Evolutionary conservation across 2,329 filamentous ascomycete genomes (phyloP), one percentile per base, ranked within the genome.

Genomic region (Proliferodiscus dingleyae): DNA sequence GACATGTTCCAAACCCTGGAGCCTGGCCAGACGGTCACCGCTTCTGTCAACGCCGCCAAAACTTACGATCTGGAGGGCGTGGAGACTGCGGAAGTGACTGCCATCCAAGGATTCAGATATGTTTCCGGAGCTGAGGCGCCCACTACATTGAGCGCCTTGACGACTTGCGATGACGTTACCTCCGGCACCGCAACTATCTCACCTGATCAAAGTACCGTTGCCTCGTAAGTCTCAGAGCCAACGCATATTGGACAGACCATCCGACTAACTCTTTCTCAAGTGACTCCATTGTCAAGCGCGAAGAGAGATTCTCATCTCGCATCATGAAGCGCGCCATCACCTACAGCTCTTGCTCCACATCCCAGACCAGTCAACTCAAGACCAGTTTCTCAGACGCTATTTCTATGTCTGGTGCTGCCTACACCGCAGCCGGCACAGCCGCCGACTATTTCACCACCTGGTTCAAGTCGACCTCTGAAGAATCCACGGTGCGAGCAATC

Each of bases 61-160:
- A 55, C 33, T 8, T 58, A 58, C 23, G 45, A 56, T 3, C 54
- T 58, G 32, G 41, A 40, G 18, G 55, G 53, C 18, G 26, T 56
- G 15, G 33, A 43, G 13, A 51, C 41, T 4, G 53, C 50, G 8
- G 18, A 51, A 33, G 41, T 58, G 4, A 47, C 55, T n/a, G 55
- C 55, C 21, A 38, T 55, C n/a, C 55, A 58, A 45, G 55, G 53
- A 13, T 58, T 58, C 46, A 43, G 38, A 43, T 58, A 58, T 15
- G 52, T 52, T 3, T 45, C 36, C 9, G 55, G 55, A 36, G 30
- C 50, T 16, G 41, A 21, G 26, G 47, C 45, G 11, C 55, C 55
- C 6, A 45, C 46, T 5, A 16, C 46, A 2, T 43, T 51, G 22
- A 47, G 37, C 13, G 42, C 45, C 13, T 42, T 44, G 22, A 26